phyloP scores from a whole-genome alignment of 129 eudicot species.

The Helianthus tuberosus region DNA sequence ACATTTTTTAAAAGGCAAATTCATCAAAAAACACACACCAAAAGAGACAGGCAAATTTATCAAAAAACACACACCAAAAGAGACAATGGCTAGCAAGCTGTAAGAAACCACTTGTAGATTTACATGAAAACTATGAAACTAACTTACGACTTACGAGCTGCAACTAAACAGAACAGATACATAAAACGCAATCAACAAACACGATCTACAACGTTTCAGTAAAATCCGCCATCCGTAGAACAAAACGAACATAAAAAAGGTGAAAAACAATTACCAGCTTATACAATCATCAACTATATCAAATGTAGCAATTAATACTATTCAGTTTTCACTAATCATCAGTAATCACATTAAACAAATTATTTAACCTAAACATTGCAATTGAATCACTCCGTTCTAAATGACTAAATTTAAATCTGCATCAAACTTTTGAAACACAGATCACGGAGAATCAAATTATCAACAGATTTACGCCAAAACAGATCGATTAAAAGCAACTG shows the following conservation, averaged over 20 bases:
- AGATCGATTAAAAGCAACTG: constrained; percentile 8
- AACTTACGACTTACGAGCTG: background rate
- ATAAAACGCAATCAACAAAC: background rate
- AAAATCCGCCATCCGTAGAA: background rate
- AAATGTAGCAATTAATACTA: constrained; percentile 8
- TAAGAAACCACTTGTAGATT: background rate
- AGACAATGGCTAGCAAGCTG: too few species aligned
- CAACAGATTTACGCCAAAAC: background rate
- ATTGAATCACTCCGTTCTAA: background rate
- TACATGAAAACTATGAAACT: background rate
- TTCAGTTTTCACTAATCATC: background rate
- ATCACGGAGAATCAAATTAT: background rate
- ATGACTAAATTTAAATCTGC: background rate
- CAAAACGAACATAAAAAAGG: background rate
- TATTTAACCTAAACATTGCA: background rate
- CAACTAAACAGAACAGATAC: background rate
- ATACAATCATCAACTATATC: constrained; percentile 9
- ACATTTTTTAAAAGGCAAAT: too few species aligned
- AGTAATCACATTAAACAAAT: background rate
- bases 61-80: too few species aligned
- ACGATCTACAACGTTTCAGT: constrained; percentile 6
- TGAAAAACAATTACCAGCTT: background rate
- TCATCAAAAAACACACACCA: too few species aligned
- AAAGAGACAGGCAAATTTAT: too few species aligned
- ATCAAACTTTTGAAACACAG: constrained; percentile 5